A percentile compares a stretch with the other conserved stretches of the same genome.
Evolutionary conservation across 2,329 filamentous ascomycete species (phyloP).

Genomic region (Chaetomiaceae sp.): DNA sequence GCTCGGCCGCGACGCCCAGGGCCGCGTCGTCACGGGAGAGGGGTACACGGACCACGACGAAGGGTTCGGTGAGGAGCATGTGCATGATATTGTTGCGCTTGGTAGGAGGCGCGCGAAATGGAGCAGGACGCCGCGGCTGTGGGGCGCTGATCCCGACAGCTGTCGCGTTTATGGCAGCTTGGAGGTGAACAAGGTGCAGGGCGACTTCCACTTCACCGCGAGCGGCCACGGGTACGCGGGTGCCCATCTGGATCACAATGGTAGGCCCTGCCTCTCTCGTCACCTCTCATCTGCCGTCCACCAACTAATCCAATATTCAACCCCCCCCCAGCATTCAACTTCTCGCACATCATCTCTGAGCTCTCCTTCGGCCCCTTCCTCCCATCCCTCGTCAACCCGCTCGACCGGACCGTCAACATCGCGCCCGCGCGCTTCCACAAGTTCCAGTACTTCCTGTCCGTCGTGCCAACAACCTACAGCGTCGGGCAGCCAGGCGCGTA

Average conservation of each 20-base stretch:
- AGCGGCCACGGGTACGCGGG: slow-evolving; percentile 90
- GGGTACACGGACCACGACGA: slow-evolving; percentile 58
- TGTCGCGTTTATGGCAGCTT: slow-evolving; percentile 87
- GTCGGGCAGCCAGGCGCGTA: slow-evolving; percentile 39
- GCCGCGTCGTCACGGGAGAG: slow-evolving; percentile 50
- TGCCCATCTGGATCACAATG: slow-evolving; percentile 70
- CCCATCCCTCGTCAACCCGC: slow-evolving; percentile 84
- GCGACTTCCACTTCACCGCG: slow-evolving; percentile 96
- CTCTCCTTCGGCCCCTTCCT: slow-evolving; percentile 97
- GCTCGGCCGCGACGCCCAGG: slow-evolving; percentile 50
- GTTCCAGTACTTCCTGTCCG: slow-evolving; percentile 94
- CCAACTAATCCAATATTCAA: neutral
- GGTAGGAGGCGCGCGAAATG: slow-evolving; percentile 58
- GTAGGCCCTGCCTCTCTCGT: slow-evolving; percentile 44
- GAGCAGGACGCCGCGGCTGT: slow-evolving; percentile 67
- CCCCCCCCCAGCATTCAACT: slow-evolving; percentile 73
- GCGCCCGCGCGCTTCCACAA: slow-evolving; percentile 81
- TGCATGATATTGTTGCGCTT: slow-evolving; percentile 82
- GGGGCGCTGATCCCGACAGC: slow-evolving; percentile 53
- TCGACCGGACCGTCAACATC: slow-evolving; percentile 79
- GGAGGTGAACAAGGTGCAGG: slow-evolving; percentile 93
- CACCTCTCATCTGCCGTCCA: neutral
- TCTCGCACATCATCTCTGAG: slow-evolving; percentile 93
- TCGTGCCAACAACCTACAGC: slow-evolving; percentile 92
- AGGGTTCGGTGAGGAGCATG: slow-evolving; percentile 72